Percentiles rank a stretch among this genome's conserved stretches.
Conservation (phyloP, 2,329 filamentous ascomycete genomes). For the Diplodia corticola region DNA sequence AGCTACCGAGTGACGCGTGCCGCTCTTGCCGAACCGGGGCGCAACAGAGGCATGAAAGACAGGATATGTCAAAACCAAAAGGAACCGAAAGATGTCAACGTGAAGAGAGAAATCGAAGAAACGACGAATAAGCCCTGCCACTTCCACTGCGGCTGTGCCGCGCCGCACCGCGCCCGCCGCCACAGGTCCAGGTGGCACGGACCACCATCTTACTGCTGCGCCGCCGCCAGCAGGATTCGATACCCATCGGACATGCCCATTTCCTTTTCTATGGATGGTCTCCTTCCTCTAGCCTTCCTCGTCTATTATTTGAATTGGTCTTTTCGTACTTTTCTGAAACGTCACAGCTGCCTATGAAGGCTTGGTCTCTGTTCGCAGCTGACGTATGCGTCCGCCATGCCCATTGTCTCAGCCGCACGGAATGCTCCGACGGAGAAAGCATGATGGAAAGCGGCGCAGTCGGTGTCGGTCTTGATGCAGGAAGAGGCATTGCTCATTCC, state of each 20-base stretch:
- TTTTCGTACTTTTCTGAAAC: conserved; percentile 6
- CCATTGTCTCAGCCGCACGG: not conserved
- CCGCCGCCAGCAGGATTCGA: not conserved
- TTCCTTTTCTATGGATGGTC: not conserved
- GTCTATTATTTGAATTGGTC: not conserved
- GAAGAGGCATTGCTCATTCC: not conserved
- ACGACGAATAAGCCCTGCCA: not conserved
- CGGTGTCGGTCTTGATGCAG: not conserved
- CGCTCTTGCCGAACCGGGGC: not conserved
- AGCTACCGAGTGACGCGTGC: conserved; percentile 8
- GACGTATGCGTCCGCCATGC: not conserved
- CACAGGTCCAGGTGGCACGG: not conserved
- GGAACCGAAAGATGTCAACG: not conserved
- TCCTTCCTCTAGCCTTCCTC: not conserved
- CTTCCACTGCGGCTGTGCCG: not conserved
- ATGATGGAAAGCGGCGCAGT: not conserved
- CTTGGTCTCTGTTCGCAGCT: not conserved
- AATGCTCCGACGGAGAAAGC: not conserved
- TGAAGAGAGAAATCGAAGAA: not conserved
- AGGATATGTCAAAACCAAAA: not conserved
- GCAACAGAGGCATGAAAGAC: not conserved
- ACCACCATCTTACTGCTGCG: not conserved
- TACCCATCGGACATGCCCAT: not conserved
- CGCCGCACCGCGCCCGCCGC: not conserved
- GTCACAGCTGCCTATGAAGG: conserved; percentile 5